Base-by-base conservation (phyloP, 2,329 filamentous ascomycete genomes). In the Neopestalotiopsis sp. region DNA sequence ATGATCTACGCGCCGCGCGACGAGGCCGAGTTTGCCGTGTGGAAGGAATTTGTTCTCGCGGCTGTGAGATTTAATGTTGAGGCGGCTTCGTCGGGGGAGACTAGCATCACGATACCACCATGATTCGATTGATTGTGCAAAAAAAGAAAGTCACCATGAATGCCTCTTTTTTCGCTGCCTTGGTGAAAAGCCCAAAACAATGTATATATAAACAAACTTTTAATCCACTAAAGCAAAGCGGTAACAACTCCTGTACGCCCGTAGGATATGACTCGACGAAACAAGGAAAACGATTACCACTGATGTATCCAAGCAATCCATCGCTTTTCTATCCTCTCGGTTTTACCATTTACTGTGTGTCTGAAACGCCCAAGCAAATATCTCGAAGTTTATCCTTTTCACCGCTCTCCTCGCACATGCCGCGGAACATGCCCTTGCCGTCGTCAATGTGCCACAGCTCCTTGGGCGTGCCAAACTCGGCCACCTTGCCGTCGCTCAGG, bases 401-500 rank as follows among this genome's bases (percentile, higher is more conserved):
- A 0, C 88, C 88, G 72, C 87, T 90, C 76, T 88, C 85, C 76
- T 87, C 84, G 56, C 88, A 89, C 88, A 92, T 89, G n/a, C 85
- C 85, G 68, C 84, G 84, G 76, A 92, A 92, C 1, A 89, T 80
- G 4, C 75, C 81, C 24, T 86, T 79, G 17, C 73, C 74, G 12
- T 59, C 70, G 2, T 66, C 68, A 9, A 32, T 38, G 74, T 79
- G 82, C 85, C 91, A 89, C 68, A 94, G 79, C 74, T 91, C 88
- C 72, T 77, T 82, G 1, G 92, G 92, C 5, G 82, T 83, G 3
- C 91, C 92, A 78, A 87, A 93, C 80, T 94, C 92, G 17, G 89
- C 87, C 0, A 91, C 91, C 58, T 80, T 81, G 0, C 92, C 92
- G 42, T 92, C 91, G 68, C 88, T 88, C 71, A 94, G 82, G 5